Percentiles rank a stretch among this genome's conserved stretches.
These are phyloP conservation scores for Colletotrichum phormii DNA, from an alignment of 2,329 filamentous ascomycete genomes.

Conservation along the genomic window DNA sequence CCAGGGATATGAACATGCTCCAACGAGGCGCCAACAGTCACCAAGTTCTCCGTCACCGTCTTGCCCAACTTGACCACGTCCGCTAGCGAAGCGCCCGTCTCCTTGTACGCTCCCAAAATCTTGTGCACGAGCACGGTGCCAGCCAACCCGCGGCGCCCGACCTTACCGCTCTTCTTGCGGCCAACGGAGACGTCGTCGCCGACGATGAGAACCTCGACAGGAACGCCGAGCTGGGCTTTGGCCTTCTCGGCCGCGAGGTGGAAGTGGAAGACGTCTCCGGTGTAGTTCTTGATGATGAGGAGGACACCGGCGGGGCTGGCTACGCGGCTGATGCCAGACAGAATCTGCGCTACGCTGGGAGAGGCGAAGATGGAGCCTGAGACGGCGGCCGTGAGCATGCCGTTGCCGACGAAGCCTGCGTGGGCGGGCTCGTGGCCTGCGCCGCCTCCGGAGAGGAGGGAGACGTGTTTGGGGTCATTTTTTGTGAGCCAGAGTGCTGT, in stretches of 20 bases:
- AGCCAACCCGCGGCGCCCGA: constrained; percentile 74
- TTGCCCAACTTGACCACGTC: constrained; percentile 58
- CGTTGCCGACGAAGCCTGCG: constrained; percentile 72
- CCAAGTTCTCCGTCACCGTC: constrained; percentile 59
- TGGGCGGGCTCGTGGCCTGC: constrained; percentile 75
- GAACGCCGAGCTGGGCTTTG: constrained; percentile 37
- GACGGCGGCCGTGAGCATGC: constrained; percentile 71
- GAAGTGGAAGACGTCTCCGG: constrained; percentile 70
- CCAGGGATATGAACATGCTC: constrained; percentile 68
- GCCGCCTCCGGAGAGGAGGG: constrained; percentile 64
- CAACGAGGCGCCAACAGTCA: constrained; percentile 63
- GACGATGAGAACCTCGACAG: constrained; percentile 48
- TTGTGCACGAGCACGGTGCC: constrained; percentile 75
- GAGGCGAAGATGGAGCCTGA: constrained; percentile 76
- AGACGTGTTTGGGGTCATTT: constrained; percentile 50
- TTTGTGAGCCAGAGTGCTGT: constrained; percentile 30
- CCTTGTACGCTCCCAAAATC: constrained; percentile 69
- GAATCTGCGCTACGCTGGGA: constrained; percentile 71
- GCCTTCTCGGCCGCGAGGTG: constrained; percentile 45
- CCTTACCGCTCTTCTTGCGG: constrained; percentile 70
- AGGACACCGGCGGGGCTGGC: constrained; percentile 68
- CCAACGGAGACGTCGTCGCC: constrained; percentile 76
- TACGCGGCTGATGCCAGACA: constrained; percentile 67
- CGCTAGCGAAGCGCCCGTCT: constrained; percentile 42
- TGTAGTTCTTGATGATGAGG: constrained; percentile 77